Percentiles rank a stretch among this genome's conserved stretches.
Evolutionary conservation across 345 rosid species (phyloP).

Genomic region (Linum usitatissimum): DNA sequence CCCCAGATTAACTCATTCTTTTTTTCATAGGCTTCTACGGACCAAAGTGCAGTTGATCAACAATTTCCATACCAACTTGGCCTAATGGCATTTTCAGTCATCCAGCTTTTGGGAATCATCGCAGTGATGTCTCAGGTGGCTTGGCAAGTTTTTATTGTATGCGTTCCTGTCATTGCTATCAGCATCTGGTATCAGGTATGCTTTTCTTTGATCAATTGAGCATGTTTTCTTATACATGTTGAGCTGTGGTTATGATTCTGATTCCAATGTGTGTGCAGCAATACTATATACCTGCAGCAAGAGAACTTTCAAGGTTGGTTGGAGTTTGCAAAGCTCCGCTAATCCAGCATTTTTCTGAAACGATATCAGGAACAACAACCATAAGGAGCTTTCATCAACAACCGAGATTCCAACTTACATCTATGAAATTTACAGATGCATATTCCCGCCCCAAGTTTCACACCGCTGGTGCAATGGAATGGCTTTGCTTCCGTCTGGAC

Average conservation of each 20-base stretch:
- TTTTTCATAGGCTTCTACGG: constrained; percentile 59
- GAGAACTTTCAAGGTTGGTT: constrained; percentile 56
- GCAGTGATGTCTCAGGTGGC: constrained; percentile 75
- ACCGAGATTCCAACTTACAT: constrained; percentile 40
- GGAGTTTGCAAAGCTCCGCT: constrained; percentile 69
- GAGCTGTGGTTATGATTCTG: not conserved
- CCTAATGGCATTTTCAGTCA: constrained; percentile 32
- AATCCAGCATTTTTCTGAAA: constrained; percentile 67
- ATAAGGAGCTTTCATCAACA: constrained; percentile 68
- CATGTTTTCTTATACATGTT: no score
- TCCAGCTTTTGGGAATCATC: constrained; percentile 57
- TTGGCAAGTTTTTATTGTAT: constrained; percentile 66
- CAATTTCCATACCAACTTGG: constrained; percentile 38
- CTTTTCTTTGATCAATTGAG: not conserved
- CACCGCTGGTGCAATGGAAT: constrained; percentile 45
- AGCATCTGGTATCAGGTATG: constrained; percentile 77
- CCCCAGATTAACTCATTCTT: not conserved
- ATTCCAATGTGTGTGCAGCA: constrained; percentile 34
- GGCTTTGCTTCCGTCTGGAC: constrained; percentile 68
- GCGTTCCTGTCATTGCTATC: constrained; percentile 51
- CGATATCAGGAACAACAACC: constrained; percentile 55
- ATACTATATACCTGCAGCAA: constrained; percentile 56
- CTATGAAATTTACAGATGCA: constrained; percentile 42
- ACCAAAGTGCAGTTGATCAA: constrained; percentile 57
- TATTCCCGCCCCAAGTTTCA: constrained; percentile 48